Percentiles rank a stretch among this genome's conserved stretches.
Evolutionary conservation across 495 filamentous ascomycete species (phyloP).

Genomic region (Annulohypoxylon stygium): DNA sequence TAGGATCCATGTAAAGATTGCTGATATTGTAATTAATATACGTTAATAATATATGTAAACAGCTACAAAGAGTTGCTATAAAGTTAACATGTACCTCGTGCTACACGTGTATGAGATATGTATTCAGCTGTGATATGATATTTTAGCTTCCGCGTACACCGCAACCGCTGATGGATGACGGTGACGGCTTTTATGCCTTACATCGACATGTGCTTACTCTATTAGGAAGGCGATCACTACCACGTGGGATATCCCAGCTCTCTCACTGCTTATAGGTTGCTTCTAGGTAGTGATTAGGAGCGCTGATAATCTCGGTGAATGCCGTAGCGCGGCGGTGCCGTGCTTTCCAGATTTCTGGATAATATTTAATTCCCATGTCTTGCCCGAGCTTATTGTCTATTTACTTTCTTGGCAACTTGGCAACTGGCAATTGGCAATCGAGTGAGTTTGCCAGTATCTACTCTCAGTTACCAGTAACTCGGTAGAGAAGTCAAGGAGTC

Average conservation of each 20-base stretch:
- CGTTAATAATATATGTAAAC: no score
- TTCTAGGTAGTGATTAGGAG: conserved; percentile 22
- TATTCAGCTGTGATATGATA: no score
- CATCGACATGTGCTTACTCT: conserved; percentile 22
- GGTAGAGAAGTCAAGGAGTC: conserved; percentile 8
- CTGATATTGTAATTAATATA: background rate
- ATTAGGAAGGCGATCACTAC: conserved; percentile 22
- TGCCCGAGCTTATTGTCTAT: background rate
- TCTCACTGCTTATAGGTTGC: conserved; percentile 12
- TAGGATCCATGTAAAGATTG: background rate
- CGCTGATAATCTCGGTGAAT: conserved; percentile 36
- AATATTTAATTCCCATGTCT: conserved; percentile 20
- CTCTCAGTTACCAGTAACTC: no score
- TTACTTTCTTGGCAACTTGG: conserved; percentile 12
- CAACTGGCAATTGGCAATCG: background rate
- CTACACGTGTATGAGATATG: no score
- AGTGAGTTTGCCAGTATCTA: no score
- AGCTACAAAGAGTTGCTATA: no score
- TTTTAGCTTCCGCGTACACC: no score
- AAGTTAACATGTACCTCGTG: no score
- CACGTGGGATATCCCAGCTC: conserved; percentile 22
- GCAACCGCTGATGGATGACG: no score
- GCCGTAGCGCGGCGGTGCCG: conserved; percentile 4
- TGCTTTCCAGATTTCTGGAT: conserved; percentile 2
- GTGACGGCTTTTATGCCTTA: background rate